Percentiles rank a stretch among this genome's conserved stretches.
Evolutionary conservation across 2,329 filamentous ascomycete species (phyloP).

Genomic region (Diaporthe eres): DNA sequence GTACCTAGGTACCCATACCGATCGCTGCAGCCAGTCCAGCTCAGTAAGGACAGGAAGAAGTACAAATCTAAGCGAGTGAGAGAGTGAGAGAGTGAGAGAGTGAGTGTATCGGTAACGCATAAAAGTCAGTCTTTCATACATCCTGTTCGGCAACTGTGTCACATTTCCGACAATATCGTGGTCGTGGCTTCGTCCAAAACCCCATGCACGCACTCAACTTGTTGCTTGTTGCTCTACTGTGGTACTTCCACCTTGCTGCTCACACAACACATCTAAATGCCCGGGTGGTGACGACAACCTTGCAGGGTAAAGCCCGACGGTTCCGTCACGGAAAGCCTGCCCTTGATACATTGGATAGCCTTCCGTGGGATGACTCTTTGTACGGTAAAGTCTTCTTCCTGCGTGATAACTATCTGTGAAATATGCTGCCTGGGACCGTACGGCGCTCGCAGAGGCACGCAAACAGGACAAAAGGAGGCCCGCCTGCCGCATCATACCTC

Average conservation of each 20-base stretch:
- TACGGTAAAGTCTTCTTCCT: neutral
- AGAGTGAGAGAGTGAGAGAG: too few species aligned
- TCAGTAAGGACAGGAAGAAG: neutral
- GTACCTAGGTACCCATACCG: conserved; percentile 17
- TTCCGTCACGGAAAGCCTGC: conserved; percentile 1
- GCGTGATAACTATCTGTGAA: neutral
- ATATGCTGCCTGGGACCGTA: neutral
- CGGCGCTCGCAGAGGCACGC: neutral
- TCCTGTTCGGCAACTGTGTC: neutral
- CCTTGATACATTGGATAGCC: neutral
- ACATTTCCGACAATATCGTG: neutral
- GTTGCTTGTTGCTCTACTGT: neutral
- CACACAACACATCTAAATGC: neutral
- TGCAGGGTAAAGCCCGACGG: neutral
- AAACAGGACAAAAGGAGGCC: neutral
- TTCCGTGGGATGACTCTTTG: neutral
- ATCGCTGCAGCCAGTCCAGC: neutral
- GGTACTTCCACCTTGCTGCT: neutral
- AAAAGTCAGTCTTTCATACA: neutral
- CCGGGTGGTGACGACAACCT: neutral
- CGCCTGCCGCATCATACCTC: neutral
- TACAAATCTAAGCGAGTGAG: neutral
- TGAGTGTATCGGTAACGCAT: neutral
- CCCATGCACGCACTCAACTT: neutral
- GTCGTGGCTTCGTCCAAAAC: neutral